These are phyloP conservation scores for Colletotrichum spinosum DNA, from an alignment of 2,329 filamentous ascomycete genomes.

Conservation along the genomic window DNA sequence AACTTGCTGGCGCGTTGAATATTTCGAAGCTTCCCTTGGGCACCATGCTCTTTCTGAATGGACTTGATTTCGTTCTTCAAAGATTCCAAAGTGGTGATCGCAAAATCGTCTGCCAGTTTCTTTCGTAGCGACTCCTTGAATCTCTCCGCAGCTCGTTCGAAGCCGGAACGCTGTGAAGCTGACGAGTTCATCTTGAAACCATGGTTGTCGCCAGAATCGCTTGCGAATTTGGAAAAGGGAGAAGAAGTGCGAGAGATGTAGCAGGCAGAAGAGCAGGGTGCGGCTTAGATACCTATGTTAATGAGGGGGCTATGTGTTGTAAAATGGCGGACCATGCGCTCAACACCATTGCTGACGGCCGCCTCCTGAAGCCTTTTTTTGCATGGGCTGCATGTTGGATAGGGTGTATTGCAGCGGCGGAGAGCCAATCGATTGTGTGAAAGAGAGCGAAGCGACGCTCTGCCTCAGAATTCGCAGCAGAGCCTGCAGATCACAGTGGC, in stretches of 20 bases:
- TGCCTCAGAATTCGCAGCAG: too few relatives aligned
- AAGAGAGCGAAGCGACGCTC: too few relatives aligned
- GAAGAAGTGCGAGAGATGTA: neutral
- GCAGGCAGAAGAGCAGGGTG: too few relatives aligned
- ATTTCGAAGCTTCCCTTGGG: neutral
- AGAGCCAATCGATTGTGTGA: too few relatives aligned
- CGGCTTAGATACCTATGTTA: too few relatives aligned
- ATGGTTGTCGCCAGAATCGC: neutral
- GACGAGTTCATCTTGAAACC: neutral
- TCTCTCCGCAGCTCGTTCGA: neutral
- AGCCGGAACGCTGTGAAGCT: neutral
- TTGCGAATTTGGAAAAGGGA: neutral
- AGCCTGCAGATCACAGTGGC: too few relatives aligned
- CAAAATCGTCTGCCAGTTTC: neutral
- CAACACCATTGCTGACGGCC: too few relatives aligned
- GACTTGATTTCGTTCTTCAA: neutral
- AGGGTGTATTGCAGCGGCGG: too few relatives aligned
- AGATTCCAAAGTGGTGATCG: neutral
- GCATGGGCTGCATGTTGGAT: too few relatives aligned
- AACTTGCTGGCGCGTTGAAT: neutral
- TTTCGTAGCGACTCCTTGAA: neutral
- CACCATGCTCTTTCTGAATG: neutral
- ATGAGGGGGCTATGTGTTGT: too few relatives aligned
- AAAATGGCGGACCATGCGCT: too few relatives aligned
- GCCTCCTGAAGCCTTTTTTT: too few relatives aligned